Conservation (phyloP, 2,329 filamentous ascomycete species). For the Paecilomyces sp. region DNA sequence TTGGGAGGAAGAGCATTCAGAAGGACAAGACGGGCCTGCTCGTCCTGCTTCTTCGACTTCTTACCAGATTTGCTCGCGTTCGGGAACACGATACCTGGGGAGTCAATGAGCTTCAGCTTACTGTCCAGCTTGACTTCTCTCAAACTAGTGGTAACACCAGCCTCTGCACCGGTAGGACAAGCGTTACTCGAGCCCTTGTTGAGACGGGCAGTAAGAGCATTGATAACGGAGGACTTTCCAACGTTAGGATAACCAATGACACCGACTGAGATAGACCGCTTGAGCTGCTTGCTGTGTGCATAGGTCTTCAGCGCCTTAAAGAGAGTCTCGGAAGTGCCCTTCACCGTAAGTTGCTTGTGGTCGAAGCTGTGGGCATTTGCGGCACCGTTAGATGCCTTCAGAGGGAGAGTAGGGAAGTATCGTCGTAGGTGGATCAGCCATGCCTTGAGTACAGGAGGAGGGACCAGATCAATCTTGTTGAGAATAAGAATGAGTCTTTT, state of each 20-base stretch:
- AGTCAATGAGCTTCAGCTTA: constrained; percentile 89
- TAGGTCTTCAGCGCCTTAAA: constrained; percentile 88
- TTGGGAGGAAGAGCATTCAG: constrained; percentile 89
- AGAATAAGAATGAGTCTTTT: constrained; percentile 87
- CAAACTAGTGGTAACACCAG: constrained; percentile 82
- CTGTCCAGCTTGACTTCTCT: constrained; percentile 89
- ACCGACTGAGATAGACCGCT: constrained; percentile 82
- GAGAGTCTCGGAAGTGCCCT: constrained; percentile 75
- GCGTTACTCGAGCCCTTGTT: constrained; percentile 56
- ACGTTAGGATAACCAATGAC: constrained; percentile 96
- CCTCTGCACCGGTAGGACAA: constrained; percentile 84
- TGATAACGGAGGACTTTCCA: constrained; percentile 94
- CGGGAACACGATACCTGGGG: constrained; percentile 90
- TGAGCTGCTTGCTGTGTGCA: constrained; percentile 73
- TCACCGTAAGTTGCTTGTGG: constrained; percentile 80
- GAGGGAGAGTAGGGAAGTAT: constrained; percentile 84
- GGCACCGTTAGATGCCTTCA: constrained; percentile 74
- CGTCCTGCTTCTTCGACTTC: constrained; percentile 60
- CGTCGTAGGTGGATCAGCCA: constrained; percentile 81
- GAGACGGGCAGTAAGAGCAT: constrained; percentile 74
- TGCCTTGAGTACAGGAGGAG: constrained; percentile 69
- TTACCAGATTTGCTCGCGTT: constrained; percentile 48
- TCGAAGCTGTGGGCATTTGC: constrained; percentile 87
- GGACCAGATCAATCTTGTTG: constrained; percentile 93
- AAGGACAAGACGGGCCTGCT: constrained; percentile 73